Conservation (phyloP, 768 basidiomycete genomes). For the Macrocybe gigantea region DNA sequence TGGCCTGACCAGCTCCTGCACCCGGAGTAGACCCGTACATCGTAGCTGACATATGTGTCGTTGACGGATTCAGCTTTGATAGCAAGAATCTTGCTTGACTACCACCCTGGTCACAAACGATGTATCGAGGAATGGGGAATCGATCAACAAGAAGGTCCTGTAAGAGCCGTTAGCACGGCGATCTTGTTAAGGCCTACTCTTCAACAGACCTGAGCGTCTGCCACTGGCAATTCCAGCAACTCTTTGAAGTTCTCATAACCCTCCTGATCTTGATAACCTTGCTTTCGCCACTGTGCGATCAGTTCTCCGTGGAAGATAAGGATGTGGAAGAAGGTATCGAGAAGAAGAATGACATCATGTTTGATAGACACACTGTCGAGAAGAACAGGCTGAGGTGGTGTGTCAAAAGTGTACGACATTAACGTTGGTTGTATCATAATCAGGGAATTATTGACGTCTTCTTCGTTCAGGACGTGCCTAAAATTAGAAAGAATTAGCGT, state of each 20-base stretch:
- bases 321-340: slow-evolving; percentile 99
- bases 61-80: slow-evolving; percentile 94
- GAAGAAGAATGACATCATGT: slow-evolving; percentile 90
- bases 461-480: slow-evolving; percentile 92
- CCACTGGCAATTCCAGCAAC: slow-evolving; percentile 77
- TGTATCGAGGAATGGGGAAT: slow-evolving; percentile 96
- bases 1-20: slow-evolving; percentile 75
- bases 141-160: slow-evolving; percentile 93
- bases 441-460: slow-evolving; percentile 97
- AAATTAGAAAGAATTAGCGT: background rate
- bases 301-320: slow-evolving; percentile 99
- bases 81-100: slow-evolving; percentile 98
- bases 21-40: slow-evolving; percentile 81
- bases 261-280: slow-evolving; percentile 97
- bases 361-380: slow-evolving; percentile 98
- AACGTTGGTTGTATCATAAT: slow-evolving; percentile 99
- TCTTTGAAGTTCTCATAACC: slow-evolving; percentile 99
- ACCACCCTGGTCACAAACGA: slow-evolving; percentile 96
- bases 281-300: slow-evolving; percentile 96
- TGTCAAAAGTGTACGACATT: slow-evolving; percentile 97
- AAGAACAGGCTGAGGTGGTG: slow-evolving; percentile 86
- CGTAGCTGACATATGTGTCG: slow-evolving; percentile 89
- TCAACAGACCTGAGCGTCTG: slow-evolving; percentile 74
- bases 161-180: background rate
- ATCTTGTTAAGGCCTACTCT: background rate